Evolutionary conservation across 345 rosid genomes (phyloP), one percentile per base, ranked within the genome.

Genomic region (Cardiospermum halicacabum): DNA sequence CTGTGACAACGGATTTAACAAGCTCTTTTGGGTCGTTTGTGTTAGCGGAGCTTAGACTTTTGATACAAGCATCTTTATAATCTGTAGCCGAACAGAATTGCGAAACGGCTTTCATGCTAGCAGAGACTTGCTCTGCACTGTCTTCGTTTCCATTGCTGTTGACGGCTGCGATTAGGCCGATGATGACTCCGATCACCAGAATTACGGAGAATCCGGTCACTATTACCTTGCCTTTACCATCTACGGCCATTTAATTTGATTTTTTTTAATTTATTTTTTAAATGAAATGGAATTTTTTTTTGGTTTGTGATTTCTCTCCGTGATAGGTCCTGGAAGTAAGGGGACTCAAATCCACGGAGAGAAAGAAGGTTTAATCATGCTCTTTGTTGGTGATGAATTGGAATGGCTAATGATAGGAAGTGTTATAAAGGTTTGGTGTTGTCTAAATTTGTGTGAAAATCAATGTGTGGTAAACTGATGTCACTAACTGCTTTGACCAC

Each of bases 11-110:
- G 5, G 82, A 82, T 56, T 76, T 73, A 25, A 82, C 13, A 59
- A 71, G 80, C 26, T 84, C 82, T 67, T 79, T 81, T 4, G 88
- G 87, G 25, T 84, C 86, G 0, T 55, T 6, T 11, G 82, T 73
- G 10, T 73, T 72, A 13, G 69, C 81, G 0, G 69, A 45, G 58
- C 72, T 59, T 2, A 91, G 80, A n/a, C 79, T 74, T 56, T 76
- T 77, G 2, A 74, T 67, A 70, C 97, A 90, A 0, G 70, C 72
- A 21, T 78, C 82, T 71, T 80, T 65, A 78, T 78, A 77, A 9
- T 75, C 73, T 2, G 89, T 79, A 9, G 78, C 31, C 15, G 68
- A 60, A 54, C 96, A 86, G 40, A 86, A 67, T 18, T 68, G 21
- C 3, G 74, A 40, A 27, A 78, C 83, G 0, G 81, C 80, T 73